phyloP scores from a whole-genome alignment of 2,329 filamentous ascomycete genomes.

The Colletotrichum liriopes region DNA sequence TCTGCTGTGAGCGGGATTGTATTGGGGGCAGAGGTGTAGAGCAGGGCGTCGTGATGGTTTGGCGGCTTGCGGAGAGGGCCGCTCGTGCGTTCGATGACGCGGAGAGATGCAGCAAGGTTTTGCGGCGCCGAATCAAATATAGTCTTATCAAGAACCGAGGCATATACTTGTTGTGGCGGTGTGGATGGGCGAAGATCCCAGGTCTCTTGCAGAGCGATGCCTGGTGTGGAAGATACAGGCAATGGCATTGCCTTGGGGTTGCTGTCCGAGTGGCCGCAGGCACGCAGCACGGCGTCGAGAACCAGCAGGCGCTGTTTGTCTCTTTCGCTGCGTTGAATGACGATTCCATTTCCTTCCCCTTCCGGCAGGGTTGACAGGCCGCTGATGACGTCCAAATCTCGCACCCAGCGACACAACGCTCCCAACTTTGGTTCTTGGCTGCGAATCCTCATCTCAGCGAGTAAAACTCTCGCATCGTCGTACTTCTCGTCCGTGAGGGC shows the following conservation, averaged over 20 bases:
- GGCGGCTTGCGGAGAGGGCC: constrained; percentile 76
- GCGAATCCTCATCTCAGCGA: constrained; percentile 80
- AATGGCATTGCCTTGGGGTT: constrained; percentile 52
- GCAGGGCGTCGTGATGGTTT: constrained; percentile 76
- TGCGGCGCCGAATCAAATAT: constrained; percentile 62
- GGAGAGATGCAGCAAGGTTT: constrained; percentile 61
- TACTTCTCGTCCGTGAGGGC: constrained; percentile 77
- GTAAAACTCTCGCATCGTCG: constrained; percentile 74
- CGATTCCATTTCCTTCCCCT: constrained; percentile 51
- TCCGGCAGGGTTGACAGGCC: constrained; percentile 72
- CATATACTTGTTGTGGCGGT: constrained; percentile 63
- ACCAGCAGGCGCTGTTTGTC: constrained; percentile 73
- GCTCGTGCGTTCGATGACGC: constrained; percentile 73
- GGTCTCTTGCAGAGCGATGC: constrained; percentile 70
- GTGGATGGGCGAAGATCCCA: constrained; percentile 71
- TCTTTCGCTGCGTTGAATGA: constrained; percentile 56
- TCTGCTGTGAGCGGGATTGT: constrained; percentile 66
- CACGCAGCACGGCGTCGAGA: constrained; percentile 75
- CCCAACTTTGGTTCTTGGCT: constrained; percentile 77
- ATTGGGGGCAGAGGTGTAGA: constrained; percentile 74
- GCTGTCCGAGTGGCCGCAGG: constrained; percentile 74
- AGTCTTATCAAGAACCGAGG: constrained; percentile 71
- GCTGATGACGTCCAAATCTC: constrained; percentile 79
- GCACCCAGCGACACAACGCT: constrained; percentile 80
- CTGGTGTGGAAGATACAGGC: constrained; percentile 50